Conservation (phyloP, 169 alveolate genomes). For the Blepharisma undulans region DNA sequence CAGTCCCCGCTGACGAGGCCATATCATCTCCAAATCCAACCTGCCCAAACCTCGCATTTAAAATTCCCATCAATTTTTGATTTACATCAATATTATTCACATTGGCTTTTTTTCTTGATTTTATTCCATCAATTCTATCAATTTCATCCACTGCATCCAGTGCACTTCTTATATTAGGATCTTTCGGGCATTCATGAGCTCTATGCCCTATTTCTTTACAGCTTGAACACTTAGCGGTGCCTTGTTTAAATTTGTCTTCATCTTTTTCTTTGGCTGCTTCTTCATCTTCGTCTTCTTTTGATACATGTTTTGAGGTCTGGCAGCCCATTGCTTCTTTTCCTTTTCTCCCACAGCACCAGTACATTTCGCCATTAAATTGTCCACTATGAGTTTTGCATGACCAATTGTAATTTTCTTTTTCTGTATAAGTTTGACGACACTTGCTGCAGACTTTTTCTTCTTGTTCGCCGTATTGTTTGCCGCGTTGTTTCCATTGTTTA, state of each 20-base stretch:
- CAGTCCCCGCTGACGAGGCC: not conserved
- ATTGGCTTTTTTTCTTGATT: slow-evolving; percentile 17
- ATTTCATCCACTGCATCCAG: slow-evolving; percentile 49
- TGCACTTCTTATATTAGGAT: slow-evolving; percentile 50
- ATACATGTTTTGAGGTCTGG: slow-evolving; percentile 57
- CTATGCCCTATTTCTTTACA: slow-evolving; percentile 68
- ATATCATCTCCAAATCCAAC: not conserved
- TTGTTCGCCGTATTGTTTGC: slow-evolving; percentile 36
- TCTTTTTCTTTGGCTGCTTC: slow-evolving; percentile 46
- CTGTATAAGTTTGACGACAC: slow-evolving; percentile 61
- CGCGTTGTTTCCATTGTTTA: slow-evolving; percentile 33
- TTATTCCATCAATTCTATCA: slow-evolving; percentile 41
- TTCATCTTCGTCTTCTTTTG: slow-evolving; percentile 72
- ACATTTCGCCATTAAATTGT: slow-evolving; percentile 57
- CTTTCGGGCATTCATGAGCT: slow-evolving; percentile 56
- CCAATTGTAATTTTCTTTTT: slow-evolving; percentile 70
- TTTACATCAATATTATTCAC: not conserved
- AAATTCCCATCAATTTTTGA: slow-evolving; percentile 28
- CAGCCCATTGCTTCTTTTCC: slow-evolving; percentile 47
- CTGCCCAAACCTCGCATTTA: not conserved
- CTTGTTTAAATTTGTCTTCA: slow-evolving; percentile 2
- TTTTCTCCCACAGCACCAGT: slow-evolving; percentile 77
- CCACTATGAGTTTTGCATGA: slow-evolving; percentile 60
- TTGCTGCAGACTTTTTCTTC: slow-evolving; percentile 60
- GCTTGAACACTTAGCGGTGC: slow-evolving; percentile 32